Percentiles rank a stretch among this genome's conserved stretches.
These are phyloP conservation scores for Phytophthora macrochlamydospora DNA, from an alignment of 352 stramenopile genomes.

Conservation along the genomic window DNA sequence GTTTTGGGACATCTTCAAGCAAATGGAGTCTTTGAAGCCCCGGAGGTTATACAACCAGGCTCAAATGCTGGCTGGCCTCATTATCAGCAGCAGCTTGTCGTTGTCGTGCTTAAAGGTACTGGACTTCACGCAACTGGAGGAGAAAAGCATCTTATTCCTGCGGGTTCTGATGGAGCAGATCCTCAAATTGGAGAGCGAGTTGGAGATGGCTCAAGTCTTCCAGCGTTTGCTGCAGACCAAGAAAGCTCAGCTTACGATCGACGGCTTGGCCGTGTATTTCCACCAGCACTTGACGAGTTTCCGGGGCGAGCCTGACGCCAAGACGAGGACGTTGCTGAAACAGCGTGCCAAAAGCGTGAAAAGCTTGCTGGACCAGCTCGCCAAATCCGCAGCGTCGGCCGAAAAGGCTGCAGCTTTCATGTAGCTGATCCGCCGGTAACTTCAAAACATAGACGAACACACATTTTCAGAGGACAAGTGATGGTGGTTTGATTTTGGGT, in stretches of 20 bases:
- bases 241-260: constrained; percentile 79
- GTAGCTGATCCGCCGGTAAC: constrained; percentile 25
- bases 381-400: constrained; percentile 54
- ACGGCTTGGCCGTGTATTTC: constrained; percentile 80
- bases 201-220: constrained; percentile 75
- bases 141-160: constrained; percentile 90
- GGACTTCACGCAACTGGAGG: constrained; percentile 90
- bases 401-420: constrained; percentile 60
- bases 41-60: constrained; percentile 92
- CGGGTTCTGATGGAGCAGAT: constrained; percentile 81
- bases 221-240: constrained; percentile 79
- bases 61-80: constrained; percentile 83
- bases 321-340: constrained; percentile 50
- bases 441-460: constrained; percentile 25
- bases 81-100: constrained; percentile 63
- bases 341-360: constrained; percentile 70
- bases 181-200: constrained; percentile 67
- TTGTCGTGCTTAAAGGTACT: constrained; percentile 92
- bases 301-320: constrained; percentile 47
- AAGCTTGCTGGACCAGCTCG: constrained; percentile 69
- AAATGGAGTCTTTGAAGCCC: constrained; percentile 78
- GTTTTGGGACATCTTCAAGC: constrained; percentile 98
- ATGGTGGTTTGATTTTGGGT: too few relatives aligned
- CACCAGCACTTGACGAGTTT: constrained; percentile 81
- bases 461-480: not conserved